phyloP scores from a whole-genome alignment of 2,329 filamentous ascomycete genomes.

The Penicillium sp. region DNA sequence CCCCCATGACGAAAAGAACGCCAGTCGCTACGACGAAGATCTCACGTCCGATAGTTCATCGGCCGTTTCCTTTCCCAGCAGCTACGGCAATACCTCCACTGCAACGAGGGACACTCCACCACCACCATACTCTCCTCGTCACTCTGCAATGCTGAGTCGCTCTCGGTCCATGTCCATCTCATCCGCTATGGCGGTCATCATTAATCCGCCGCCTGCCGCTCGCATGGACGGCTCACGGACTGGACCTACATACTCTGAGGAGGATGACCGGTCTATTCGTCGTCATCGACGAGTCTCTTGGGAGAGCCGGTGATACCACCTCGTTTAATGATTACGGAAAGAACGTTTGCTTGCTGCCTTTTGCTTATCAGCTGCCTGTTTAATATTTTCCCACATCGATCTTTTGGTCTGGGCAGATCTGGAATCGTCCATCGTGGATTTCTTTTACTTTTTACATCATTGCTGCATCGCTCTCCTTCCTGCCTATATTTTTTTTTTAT shows the following conservation, averaged over 20 bases:
- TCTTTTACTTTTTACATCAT: neutral
- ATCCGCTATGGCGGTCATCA: conserved; percentile 24
- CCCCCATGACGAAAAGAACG: conserved; percentile 33
- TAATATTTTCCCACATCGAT: neutral
- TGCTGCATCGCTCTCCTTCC: neutral
- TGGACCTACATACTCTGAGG: conserved; percentile 24
- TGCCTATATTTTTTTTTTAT: neutral
- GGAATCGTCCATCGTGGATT: conserved; percentile 11
- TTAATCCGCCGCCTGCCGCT: conserved; percentile 27
- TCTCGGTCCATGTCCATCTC: conserved; percentile 37
- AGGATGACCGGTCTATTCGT: conserved; percentile 22
- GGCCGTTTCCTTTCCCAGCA: conserved; percentile 43
- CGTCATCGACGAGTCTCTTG: conserved; percentile 27
- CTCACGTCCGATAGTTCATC: conserved; percentile 41
- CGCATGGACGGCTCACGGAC: conserved; percentile 30
- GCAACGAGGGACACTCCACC: conserved; percentile 44
- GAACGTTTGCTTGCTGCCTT: neutral
- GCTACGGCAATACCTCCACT: conserved; percentile 46
- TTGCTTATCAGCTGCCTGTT: neutral
- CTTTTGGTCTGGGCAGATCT: neutral
- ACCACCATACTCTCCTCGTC: conserved; percentile 41
- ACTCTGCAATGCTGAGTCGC: conserved; percentile 28
- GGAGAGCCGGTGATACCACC: conserved; percentile 25
- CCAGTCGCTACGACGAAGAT: conserved; percentile 31
- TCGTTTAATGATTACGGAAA: neutral